Percentiles rank a stretch among this genome's conserved stretches.
Evolutionary conservation across 257 asterid genomes (phyloP).

Genomic region (Primulina huaijiensis): DNA sequence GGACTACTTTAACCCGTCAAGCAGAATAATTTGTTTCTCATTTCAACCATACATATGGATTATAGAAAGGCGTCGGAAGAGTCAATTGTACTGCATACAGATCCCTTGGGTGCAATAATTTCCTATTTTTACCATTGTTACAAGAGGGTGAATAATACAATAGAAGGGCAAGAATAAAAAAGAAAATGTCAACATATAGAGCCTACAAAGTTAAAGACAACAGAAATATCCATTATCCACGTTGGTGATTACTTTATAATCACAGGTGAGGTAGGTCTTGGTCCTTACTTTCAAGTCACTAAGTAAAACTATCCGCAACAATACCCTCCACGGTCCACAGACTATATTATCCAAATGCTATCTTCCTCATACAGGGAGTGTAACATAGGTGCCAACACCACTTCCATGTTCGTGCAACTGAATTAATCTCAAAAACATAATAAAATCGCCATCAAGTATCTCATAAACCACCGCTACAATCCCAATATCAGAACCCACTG

Average conservation of each 20-base stretch:
- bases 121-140: neutral
- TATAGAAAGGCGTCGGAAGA: neutral
- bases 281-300: neutral
- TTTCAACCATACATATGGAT: slow-evolving; percentile 8
- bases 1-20: neutral
- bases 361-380: neutral
- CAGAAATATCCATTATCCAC: neutral
- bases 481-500: slow-evolving; percentile 9
- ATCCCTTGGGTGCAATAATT: neutral
- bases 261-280: neutral
- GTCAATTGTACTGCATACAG: neutral
- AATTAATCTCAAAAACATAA: neutral
- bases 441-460: neutral
- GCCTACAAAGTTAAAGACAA: neutral
- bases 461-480: neutral
- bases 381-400: neutral
- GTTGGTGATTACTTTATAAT: neutral
- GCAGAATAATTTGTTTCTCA: neutral
- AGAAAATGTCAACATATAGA: neutral
- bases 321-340: neutral
- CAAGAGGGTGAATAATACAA: neutral
- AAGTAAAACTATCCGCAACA: neutral
- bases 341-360: neutral
- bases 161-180: neutral
- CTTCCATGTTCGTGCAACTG: neutral